Evolutionary conservation across 2,329 filamentous ascomycete species (phyloP), one percentile per base, ranked within the genome.

Genomic region (Aureobasidium sp.): DNA sequence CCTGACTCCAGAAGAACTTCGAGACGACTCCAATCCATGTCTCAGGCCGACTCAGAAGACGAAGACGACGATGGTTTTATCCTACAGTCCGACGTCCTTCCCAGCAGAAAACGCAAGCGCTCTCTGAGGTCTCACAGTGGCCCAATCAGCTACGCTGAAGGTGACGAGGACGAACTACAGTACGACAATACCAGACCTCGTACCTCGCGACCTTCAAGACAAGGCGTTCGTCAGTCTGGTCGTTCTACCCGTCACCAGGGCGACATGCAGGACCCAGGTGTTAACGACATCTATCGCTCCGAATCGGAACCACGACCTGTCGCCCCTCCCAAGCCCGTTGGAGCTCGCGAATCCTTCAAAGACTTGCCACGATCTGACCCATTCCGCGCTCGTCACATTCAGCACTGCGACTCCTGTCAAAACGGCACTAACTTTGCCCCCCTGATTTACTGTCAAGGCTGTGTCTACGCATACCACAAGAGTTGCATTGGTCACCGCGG

Each of bases 381-480:
- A 2, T 99, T 99, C 72, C 81, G 82, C 60, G 76, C 79, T 24
- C 81, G 83, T 12, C 94, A 99, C 73, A 83, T 81, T 50, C 78
- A 82, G 44, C 78, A 77, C 8, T 99, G 94, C 72, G 86, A 90
- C 66, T 81, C 85, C 2, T 99, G 94, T 70, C 81, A 82, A 9
- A 77, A 82, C 52, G 77, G 80, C 24, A 72, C 76, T 1, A 81
- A 78, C 62, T 87, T 86, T 70, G 91, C 90, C 0, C 79, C 83
- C 42, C 78, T 99, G 27, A 82, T 99, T 37, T 86, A 87, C 70
- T 99, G 94, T 68, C 95, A 99, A 75, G 94, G 94, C 33, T 99
- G 94, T 72, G 91, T 87, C 1, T 79, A 87, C 52, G 82, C 89
- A 0, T 96, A 91, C 67, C 94, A 99, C 74, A 90, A 89, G 72